Evolutionary conservation across 2,329 filamentous ascomycete species (phyloP), one percentile per base, ranked within the genome.

Genomic region (Colletotrichum trifolii): DNA sequence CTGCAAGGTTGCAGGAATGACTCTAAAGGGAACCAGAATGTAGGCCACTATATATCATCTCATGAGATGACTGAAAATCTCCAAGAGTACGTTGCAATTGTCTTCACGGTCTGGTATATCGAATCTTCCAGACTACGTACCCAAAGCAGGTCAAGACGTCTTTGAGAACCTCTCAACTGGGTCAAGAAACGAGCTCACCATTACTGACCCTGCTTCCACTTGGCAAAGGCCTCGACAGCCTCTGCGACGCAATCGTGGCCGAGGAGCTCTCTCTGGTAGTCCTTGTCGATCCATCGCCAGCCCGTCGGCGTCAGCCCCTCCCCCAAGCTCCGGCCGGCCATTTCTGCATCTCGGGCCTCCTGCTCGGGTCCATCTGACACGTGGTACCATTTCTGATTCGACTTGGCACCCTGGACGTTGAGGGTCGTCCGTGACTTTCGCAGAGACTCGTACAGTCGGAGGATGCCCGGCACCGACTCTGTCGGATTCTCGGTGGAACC

Each of bases 321-420:
- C 0, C 10, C 3, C 1, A 45, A 7, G 9, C 15, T 40, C 2
- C 5, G 12, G 11, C 38, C 54, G 6, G 54, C 35, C 43, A 66
- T 38, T 35, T 54, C 60, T 4, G 60, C 60, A 43, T 66, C 60
- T n/a, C 64, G 60, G 6, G 43, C 48, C 49, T 49, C 34, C 15
- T 64, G 64, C 17, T 64, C 54, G 4, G 54, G 64, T 7, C 64
- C 64, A 2, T 66, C 60, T 2, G 48, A 54, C 13, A 55, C 33
- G 4, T 60, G 64, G 42, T 64, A 64, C 64, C 64, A 66, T 38
- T 60, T 66, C 17, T 39, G 54, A 12, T 54, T 58, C n/a, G 64
- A 55, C 0, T 8, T 47, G 3, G 60, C 54, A 17, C 64, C 54
- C 39, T 49, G 54, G 12, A 46, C 49, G 7, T 48, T 64, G 11